These are phyloP conservation scores for Larix sibirica DNA, from an alignment of 83 land plant species.

Conservation along the genomic window DNA sequence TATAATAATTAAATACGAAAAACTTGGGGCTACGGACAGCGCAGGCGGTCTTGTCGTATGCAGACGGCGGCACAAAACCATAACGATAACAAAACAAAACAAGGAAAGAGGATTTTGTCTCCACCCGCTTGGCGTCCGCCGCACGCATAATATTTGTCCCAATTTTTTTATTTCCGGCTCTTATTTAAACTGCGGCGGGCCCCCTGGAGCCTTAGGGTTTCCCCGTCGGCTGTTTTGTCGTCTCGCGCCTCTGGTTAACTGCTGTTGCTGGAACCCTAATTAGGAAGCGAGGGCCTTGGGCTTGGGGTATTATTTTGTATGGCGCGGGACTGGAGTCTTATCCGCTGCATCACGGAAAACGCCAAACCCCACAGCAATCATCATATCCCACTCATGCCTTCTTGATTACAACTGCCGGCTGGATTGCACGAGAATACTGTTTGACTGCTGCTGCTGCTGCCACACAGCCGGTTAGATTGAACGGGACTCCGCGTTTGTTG, in stretches of 20 bases:
- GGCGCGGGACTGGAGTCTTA: constrained; percentile 4
- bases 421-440: too few relatives aligned
- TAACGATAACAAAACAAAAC: constrained; percentile 16
- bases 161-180: constrained; percentile 13
- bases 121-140: constrained; percentile 46
- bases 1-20: not conserved
- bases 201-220: constrained; percentile 5
- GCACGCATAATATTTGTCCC: constrained; percentile 35
- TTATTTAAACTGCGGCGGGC: not conserved
- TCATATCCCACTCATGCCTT: not conserved
- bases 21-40: constrained; percentile 6
- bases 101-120: constrained; percentile 35
- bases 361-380: constrained; percentile 4
- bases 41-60: constrained; percentile 14
- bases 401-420: not conserved
- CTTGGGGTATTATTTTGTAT: not conserved
- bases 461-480: not conserved
- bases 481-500: not conserved
- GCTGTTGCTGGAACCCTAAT: not conserved
- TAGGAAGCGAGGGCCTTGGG: not conserved
- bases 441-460: not conserved
- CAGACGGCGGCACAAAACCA: not conserved
- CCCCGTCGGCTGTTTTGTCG: constrained; percentile 6
- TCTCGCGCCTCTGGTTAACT: not conserved
- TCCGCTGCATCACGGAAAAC: constrained; percentile 16